Evolutionary conservation across 225 moss, liverwort and hornwort species (phyloP).

Genomic region (Pseudoscleropodium purum): DNA sequence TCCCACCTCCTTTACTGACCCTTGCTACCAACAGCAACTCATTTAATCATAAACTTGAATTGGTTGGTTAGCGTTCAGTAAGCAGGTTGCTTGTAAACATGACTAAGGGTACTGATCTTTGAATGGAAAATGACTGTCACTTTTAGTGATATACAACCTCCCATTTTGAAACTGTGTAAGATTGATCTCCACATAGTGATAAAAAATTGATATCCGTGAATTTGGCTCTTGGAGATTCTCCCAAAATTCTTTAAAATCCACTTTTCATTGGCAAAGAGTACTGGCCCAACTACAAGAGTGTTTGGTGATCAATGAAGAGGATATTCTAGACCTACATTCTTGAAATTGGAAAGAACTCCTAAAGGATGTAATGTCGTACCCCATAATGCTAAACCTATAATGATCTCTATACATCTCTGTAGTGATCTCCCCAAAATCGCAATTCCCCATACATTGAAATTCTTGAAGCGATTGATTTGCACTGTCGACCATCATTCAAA

Average conservation of each 20-base stretch:
- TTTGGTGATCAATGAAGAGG: background rate
- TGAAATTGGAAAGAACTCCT: background rate
- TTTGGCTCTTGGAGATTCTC: background rate
- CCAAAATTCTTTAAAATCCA: background rate
- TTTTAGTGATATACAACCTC: too few relatives aligned
- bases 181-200: background rate
- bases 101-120: background rate
- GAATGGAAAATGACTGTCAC: background rate
- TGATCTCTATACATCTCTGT: background rate
- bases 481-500: background rate
- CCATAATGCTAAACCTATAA: too few relatives aligned
- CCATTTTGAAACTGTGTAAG: background rate
- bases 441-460: background rate
- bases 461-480: background rate
- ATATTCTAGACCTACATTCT: background rate
- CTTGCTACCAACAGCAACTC: background rate
- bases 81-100: background rate
- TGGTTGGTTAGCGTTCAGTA: background rate
- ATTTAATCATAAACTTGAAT: background rate
- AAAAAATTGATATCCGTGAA: background rate
- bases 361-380: background rate
- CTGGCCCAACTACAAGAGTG: too few relatives aligned
- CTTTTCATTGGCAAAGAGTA: too few relatives aligned
- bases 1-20: background rate
- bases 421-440: background rate